These are phyloP conservation scores for Mycena haematopus DNA, from an alignment of 768 basidiomycete genomes.

Conservation along the genomic window DNA sequence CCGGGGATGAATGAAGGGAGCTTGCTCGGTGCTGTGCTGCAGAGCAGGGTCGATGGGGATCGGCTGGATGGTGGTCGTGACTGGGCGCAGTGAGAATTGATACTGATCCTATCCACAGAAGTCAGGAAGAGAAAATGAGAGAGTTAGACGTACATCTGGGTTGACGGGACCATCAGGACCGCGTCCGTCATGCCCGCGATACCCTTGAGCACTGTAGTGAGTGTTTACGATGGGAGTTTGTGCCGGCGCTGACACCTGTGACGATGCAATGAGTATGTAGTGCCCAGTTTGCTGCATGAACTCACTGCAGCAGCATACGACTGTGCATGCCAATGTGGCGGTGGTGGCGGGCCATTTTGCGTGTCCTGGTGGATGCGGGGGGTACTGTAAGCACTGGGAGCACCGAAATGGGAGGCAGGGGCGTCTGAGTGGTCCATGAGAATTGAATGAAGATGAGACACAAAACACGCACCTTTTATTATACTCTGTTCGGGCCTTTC, in stretches of 20 bases:
- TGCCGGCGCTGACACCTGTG: not conserved
- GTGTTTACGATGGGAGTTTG: not conserved
- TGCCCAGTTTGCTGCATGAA: not conserved
- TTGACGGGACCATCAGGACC: conserved; percentile 1
- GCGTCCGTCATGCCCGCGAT: not conserved
- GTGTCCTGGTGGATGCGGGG: not conserved
- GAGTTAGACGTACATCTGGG: not conserved
- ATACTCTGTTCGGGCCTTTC: not conserved
- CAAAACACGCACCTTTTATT: not conserved
- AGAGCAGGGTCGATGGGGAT: not conserved
- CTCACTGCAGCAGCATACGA: not conserved
- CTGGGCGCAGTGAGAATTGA: not conserved
- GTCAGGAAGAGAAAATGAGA: not conserved
- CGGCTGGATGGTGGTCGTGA: not conserved
- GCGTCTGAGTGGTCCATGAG: not conserved
- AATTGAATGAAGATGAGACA: not conserved
- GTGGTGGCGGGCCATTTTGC: not conserved
- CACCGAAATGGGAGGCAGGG: not conserved
- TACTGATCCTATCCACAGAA: not conserved
- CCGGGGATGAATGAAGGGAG: not conserved
- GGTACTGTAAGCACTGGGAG: not conserved
- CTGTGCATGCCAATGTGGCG: not conserved
- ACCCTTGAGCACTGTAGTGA: not conserved
- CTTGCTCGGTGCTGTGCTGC: not conserved
- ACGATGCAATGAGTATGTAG: not conserved